A percentile compares a stretch with the other conserved stretches of the same genome.
These are phyloP conservation scores for Candida khao-thaluensis DNA, from an alignment of 805 yeast genomes.

Conservation along the genomic window DNA sequence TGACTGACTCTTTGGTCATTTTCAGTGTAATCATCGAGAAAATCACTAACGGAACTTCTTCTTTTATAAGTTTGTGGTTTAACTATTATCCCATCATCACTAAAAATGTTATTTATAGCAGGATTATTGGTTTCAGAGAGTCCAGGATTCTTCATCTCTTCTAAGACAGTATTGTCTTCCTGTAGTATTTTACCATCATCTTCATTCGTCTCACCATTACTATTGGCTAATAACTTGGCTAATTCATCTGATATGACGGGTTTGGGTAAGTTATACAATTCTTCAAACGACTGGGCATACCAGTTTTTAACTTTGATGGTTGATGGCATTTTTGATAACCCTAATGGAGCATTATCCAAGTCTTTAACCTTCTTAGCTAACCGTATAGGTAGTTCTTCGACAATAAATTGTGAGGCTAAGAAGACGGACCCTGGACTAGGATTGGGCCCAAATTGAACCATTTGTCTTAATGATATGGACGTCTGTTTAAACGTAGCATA, in stretches of 20 bases:
- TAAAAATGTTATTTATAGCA: slow-evolving; percentile 39
- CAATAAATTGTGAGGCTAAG: slow-evolving; percentile 79
- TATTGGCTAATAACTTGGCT: slow-evolving; percentile 28
- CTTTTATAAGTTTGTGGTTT: slow-evolving; percentile 16
- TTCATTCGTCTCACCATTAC: slow-evolving; percentile 12
- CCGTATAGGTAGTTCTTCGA: slow-evolving; percentile 83
- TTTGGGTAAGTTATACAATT: slow-evolving; percentile 61
- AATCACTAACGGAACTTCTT: slow-evolving; percentile 2
- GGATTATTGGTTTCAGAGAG: slow-evolving; percentile 31
- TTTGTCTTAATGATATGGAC: slow-evolving; percentile 78
- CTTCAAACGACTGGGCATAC: slow-evolving; percentile 90
- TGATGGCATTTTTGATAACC: slow-evolving; percentile 69
- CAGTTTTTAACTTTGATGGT: slow-evolving; percentile 77
- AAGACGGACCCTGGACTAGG: slow-evolving; percentile 79
- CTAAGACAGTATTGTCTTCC: slow-evolving; percentile 14
- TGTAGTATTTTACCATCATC: slow-evolving; percentile 13
- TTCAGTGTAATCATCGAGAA: slow-evolving; percentile 3
- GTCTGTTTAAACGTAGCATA: slow-evolving; percentile 79
- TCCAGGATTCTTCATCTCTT: slow-evolving; percentile 26
- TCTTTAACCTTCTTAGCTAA: slow-evolving; percentile 85
- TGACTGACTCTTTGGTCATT: slow-evolving; percentile 16
- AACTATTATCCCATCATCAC: slow-evolving; percentile 54
- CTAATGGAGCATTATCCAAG: slow-evolving; percentile 75
- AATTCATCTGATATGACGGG: slow-evolving; percentile 51
- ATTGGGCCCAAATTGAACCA: slow-evolving; percentile 86